Conservation (phyloP, 441 rosid species). For the Daphne laureola region DNA sequence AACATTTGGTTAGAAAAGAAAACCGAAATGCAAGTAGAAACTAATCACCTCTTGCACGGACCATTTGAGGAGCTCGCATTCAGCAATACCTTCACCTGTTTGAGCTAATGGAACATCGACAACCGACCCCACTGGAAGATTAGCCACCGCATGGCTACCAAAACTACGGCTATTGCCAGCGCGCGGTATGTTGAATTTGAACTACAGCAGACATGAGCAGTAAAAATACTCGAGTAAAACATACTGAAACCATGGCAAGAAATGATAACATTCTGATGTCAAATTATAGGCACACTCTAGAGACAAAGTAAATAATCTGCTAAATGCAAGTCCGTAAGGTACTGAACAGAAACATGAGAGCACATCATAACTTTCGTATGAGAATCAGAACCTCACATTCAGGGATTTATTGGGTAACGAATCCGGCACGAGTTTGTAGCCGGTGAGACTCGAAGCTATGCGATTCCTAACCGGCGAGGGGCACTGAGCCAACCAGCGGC, state of each 20-base stretch:
- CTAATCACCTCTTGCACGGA: conserved; percentile 69
- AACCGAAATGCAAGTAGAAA: too few relatives aligned
- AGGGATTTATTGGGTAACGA: conserved; percentile 4
- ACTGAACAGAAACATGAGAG: background rate
- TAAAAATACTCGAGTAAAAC: too few relatives aligned
- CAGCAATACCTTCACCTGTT: conserved; percentile 96
- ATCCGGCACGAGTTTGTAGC: conserved; percentile 8
- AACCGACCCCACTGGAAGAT: conserved; percentile 26
- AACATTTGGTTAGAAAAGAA: background rate
- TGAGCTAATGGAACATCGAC: conserved; percentile 87
- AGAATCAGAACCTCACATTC: conserved; percentile 23
- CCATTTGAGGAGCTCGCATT: conserved; percentile 90
- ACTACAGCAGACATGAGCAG: conserved; percentile 12
- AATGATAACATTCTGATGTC: too few relatives aligned
- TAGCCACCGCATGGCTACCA: conserved; percentile 42
- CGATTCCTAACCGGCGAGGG: conserved; percentile 2
- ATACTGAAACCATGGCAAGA: too few relatives aligned
- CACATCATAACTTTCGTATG: background rate
- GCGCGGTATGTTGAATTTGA: conserved; percentile 13
- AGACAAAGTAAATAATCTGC: too few relatives aligned
- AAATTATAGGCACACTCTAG: too few relatives aligned
- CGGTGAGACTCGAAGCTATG: conserved; percentile 3
- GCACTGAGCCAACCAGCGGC: conserved; percentile 14
- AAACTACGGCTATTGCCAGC: conserved; percentile 26
- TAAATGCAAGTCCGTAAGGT: too few relatives aligned